Percentiles rank a stretch among this genome's conserved stretches.
Evolutionary conservation across 73 alveolate species (phyloP).

Genomic region (Paramecium sexaurelia): DNA sequence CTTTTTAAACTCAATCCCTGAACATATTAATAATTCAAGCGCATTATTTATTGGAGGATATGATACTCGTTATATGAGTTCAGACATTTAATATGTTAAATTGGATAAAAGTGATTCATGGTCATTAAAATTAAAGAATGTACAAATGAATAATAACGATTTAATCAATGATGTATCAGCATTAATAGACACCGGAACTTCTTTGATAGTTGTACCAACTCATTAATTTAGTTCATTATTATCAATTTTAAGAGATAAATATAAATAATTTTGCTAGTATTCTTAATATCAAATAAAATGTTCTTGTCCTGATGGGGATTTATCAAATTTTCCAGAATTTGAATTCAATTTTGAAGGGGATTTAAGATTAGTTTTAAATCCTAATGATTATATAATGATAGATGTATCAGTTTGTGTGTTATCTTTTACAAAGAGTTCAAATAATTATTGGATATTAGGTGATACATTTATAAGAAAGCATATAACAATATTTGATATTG

Average conservation of each 20-base stretch:
- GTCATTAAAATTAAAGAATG: background rate
- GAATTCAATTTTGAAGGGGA: background rate
- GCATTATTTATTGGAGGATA: background rate
- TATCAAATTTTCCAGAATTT: background rate
- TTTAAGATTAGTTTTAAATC: background rate
- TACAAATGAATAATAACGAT: background rate
- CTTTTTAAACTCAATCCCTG: background rate
- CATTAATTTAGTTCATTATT: background rate
- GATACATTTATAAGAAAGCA: conserved; percentile 13
- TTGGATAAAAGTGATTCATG: background rate
- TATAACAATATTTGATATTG: background rate
- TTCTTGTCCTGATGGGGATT: conserved; percentile 43
- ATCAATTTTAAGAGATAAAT: background rate
- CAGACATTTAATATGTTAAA: background rate
- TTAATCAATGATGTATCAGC: background rate
- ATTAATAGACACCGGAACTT: conserved; percentile 40
- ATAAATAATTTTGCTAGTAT: background rate
- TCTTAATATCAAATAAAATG: background rate
- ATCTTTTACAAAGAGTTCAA: background rate
- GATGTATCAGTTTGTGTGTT: conserved; percentile 16
- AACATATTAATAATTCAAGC: background rate
- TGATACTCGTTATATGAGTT: background rate
- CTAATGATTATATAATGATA: background rate
- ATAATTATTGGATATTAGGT: background rate
- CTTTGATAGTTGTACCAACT: conserved; percentile 23